These are phyloP conservation scores for Postia placenta DNA, from an alignment of 768 basidiomycete genomes.

Conservation along the genomic window DNA sequence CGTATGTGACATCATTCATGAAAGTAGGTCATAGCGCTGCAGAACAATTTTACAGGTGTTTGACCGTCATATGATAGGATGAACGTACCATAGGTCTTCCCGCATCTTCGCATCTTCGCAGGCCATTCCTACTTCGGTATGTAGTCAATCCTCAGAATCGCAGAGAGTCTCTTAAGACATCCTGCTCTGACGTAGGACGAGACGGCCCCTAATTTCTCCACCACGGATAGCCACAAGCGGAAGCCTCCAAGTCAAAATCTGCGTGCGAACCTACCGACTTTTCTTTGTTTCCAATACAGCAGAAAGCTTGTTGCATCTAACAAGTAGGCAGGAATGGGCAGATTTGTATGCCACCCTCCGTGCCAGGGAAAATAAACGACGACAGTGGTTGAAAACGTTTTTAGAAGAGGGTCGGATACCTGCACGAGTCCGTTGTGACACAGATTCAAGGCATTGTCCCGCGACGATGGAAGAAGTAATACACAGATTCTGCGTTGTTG, in stretches of 20 bases:
- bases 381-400: too few species aligned
- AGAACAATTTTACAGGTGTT: not conserved
- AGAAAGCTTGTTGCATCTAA: conserved; percentile 52
- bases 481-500: too few species aligned
- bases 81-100: conserved; percentile 52
- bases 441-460: too few species aligned
- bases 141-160: conserved; percentile 13
- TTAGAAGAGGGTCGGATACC: too few species aligned
- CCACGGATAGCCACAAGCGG: conserved; percentile 29
- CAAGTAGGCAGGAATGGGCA: too few species aligned
- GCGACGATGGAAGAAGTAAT: too few species aligned
- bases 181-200: conserved; percentile 10
- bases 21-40: conserved; percentile 35
- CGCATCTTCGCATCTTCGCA: conserved; percentile 30
- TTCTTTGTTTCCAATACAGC: conserved; percentile 74
- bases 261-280: conserved; percentile 73
- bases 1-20: conserved; percentile 73
- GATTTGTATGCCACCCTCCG: too few species aligned
- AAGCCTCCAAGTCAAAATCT: conserved; percentile 77
- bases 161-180: not conserved
- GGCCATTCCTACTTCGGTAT: conserved; percentile 66
- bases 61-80: conserved; percentile 31
- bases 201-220: conserved; percentile 30
- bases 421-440: too few species aligned
- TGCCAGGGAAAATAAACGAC: too few species aligned